Evolutionary conservation across 495 filamentous ascomycete genomes (phyloP).

Genomic region (Aspergillus haitiensis): DNA sequence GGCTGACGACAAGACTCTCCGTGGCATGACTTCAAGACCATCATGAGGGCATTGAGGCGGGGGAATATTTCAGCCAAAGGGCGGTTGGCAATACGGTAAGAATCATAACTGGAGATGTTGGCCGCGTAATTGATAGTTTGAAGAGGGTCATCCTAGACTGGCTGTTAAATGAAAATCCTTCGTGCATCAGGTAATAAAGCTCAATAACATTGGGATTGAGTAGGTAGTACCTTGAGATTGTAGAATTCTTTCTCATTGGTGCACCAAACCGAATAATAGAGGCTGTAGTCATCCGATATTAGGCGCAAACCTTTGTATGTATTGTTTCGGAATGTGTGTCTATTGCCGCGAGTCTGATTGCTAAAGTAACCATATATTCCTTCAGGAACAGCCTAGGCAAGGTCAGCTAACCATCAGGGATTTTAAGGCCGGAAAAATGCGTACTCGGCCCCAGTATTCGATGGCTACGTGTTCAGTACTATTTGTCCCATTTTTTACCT

Average conservation of each 20-base stretch:
- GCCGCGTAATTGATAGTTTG: constrained; percentile 54
- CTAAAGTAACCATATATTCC: constrained; percentile 42
- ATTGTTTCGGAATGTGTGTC: constrained; percentile 44
- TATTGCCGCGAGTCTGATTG: constrained; percentile 20
- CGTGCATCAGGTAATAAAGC: background rate
- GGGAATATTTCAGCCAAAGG: constrained; percentile 40
- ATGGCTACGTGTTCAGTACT: constrained; percentile 60
- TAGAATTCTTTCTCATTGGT: constrained; percentile 59
- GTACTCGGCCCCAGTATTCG: constrained; percentile 59
- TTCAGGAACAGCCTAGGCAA: constrained; percentile 44
- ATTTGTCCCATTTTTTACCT: constrained; percentile 30
- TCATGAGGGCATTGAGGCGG: constrained; percentile 57
- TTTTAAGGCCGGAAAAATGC: background rate
- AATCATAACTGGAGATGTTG: constrained; percentile 19
- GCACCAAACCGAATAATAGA: constrained; percentile 64
- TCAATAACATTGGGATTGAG: background rate
- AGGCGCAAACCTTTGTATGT: constrained; percentile 63
- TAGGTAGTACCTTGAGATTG: constrained; percentile 45
- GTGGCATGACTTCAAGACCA: constrained; percentile 63
- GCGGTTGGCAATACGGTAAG: constrained; percentile 28
- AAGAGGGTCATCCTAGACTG: constrained; percentile 50
- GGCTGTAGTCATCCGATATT: constrained; percentile 48
- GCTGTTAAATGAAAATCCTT: background rate
- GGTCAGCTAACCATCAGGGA: background rate
- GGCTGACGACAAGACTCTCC: constrained; percentile 51